Evolutionary conservation across 768 basidiomycete species (phyloP).

Genomic region (Kwoniella dejecticola): DNA sequence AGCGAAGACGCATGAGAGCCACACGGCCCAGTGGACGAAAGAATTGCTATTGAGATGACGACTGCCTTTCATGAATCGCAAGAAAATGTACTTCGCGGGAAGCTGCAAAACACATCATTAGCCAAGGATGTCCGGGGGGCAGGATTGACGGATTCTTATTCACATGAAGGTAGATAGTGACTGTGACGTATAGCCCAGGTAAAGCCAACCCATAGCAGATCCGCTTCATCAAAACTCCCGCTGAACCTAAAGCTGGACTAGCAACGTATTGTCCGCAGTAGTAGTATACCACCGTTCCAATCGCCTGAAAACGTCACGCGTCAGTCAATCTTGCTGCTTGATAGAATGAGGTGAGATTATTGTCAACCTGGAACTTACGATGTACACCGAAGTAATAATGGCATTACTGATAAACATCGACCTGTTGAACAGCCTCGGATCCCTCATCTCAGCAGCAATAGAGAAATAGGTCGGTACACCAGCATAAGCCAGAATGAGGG

Average conservation of each 20-base stretch:
- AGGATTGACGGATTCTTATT: too few species aligned
- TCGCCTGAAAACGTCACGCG: slow-evolving; percentile 12
- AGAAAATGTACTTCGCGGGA: slow-evolving; percentile 33
- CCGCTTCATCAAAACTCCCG: slow-evolving; percentile 48
- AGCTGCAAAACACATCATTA: slow-evolving; percentile 1
- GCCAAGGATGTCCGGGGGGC: not conserved
- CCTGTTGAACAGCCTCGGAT: slow-evolving; percentile 52
- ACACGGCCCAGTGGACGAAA: slow-evolving; percentile 33
- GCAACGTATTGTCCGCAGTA: slow-evolving; percentile 50
- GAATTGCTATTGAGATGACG: slow-evolving; percentile 34
- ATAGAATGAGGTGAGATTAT: not conserved
- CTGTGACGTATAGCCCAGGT: slow-evolving; percentile 37
- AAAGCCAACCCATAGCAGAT: slow-evolving; percentile 43
- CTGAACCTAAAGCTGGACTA: slow-evolving; percentile 53
- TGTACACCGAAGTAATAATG: slow-evolving; percentile 42
- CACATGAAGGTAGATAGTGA: slow-evolving; percentile 40
- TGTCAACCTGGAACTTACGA: slow-evolving; percentile 21
- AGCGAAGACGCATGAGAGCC: slow-evolving; percentile 22
- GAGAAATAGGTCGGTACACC: slow-evolving; percentile 39
- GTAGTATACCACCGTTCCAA: slow-evolving; percentile 47
- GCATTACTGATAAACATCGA: slow-evolving; percentile 44
- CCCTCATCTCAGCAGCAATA: slow-evolving; percentile 55
- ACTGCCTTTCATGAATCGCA: slow-evolving; percentile 37
- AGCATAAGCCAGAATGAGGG: slow-evolving; percentile 52
- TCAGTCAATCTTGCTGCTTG: not conserved